phyloP scores from a whole-genome alignment of 371 early-diverging fungal species.

The Sporodiniella umbellata region DNA sequence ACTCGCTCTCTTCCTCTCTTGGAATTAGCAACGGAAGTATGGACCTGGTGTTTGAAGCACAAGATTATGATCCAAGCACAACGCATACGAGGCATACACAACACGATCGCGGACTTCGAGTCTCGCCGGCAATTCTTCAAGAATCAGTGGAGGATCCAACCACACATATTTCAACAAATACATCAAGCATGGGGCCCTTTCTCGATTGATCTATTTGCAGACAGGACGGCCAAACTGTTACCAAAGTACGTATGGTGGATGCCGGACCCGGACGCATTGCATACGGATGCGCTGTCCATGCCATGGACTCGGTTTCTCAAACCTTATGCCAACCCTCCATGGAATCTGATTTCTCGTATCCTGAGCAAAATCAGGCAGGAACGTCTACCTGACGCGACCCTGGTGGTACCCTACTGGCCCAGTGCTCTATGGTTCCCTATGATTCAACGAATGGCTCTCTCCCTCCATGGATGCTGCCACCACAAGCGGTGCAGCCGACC shows the following conservation, averaged over 20 bases:
- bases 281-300: slow-evolving; percentile 13
- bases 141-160: slow-evolving; percentile 13
- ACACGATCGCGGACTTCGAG: slow-evolving; percentile 12
- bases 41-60: slow-evolving; percentile 15
- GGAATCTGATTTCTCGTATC: slow-evolving; percentile 9
- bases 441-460: slow-evolving; percentile 2
- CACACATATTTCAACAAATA: slow-evolving; percentile 2
- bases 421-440: slow-evolving; percentile 22
- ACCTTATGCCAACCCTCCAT: slow-evolving; percentile 9
- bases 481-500: not conserved
- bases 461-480: not conserved
- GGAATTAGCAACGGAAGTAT: slow-evolving; percentile 15
- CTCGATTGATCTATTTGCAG: slow-evolving; percentile 15
- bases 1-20: slow-evolving; percentile 17
- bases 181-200: slow-evolving; percentile 7
- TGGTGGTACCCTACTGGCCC: slow-evolving; percentile 11
- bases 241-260: slow-evolving; percentile 18
- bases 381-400: not conserved
- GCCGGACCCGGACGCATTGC: slow-evolving; percentile 7
- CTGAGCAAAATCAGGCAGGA: slow-evolving; percentile 6
- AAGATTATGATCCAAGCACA: slow-evolving; percentile 15
- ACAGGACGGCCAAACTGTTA: slow-evolving; percentile 7
- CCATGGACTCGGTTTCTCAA: not conserved
- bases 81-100: slow-evolving; percentile 17
- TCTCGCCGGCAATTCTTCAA: slow-evolving; percentile 12